Percentiles rank a stretch among this genome's conserved stretches.
Conservation (phyloP, 441 rosid species). For the Pelargonium myrrhifolium region DNA sequence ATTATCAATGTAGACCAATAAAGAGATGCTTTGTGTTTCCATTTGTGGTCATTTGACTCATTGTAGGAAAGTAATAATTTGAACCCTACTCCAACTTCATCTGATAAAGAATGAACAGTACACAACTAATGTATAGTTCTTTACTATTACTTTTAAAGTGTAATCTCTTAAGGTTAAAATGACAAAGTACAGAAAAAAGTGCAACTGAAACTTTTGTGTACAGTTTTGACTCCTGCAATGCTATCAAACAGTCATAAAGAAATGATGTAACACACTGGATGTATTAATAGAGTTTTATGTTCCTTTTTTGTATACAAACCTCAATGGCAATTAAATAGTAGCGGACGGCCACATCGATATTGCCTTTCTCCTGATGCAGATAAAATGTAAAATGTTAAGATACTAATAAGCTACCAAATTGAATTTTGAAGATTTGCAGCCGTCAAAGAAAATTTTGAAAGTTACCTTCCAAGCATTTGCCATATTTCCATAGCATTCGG, state of each 20-base stretch:
- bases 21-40: not conserved
- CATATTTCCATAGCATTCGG: conserved; percentile 99
- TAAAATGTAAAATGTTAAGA: not conserved
- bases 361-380: conserved; percentile 77
- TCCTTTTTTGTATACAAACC: conserved; percentile 41
- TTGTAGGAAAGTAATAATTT: not conserved
- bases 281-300: not conserved
- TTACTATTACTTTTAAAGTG: not conserved
- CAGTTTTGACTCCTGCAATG: not conserved
- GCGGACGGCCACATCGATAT: conserved; percentile 80
- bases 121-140: not conserved
- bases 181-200: not conserved
- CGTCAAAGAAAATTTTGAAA: not conserved
- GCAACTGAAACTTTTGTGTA: not conserved
- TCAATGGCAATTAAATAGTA: conserved; percentile 92
- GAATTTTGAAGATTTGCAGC: not conserved
- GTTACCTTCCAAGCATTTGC: conserved; percentile 99
- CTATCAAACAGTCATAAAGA: not conserved
- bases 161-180: not conserved
- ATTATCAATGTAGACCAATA: not conserved
- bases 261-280: not conserved
- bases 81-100: not conserved
- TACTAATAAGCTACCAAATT: not conserved
- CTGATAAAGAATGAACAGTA: not conserved
- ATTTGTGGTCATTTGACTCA: not conserved